Evolutionary conservation across 73 alveolate species (phyloP).

Genomic region (Paramecium caudatum): DNA sequence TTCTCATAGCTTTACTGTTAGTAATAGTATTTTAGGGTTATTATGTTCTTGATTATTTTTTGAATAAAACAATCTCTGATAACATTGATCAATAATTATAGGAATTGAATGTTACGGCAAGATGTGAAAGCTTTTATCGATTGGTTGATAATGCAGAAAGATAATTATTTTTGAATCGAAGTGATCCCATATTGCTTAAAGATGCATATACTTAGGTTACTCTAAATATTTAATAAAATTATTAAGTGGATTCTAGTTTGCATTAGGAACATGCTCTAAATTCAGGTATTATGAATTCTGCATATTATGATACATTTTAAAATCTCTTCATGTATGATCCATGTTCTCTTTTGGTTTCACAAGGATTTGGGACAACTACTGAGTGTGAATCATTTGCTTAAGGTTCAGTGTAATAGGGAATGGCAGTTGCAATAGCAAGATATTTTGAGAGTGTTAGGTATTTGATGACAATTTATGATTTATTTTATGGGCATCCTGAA

Average conservation of each 20-base stretch:
- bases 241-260: background rate
- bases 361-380: background rate
- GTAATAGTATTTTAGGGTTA: background rate
- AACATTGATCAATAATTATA: background rate
- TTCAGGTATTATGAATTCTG: constrained; percentile 3
- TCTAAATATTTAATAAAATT: background rate
- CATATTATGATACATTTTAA: background rate
- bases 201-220: background rate
- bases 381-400: background rate
- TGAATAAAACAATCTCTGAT: background rate
- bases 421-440: constrained; percentile 51
- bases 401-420: constrained; percentile 23
- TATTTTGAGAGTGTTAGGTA: constrained; percentile 29
- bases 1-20: background rate
- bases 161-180: background rate
- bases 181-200: background rate
- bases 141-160: constrained; percentile 45
- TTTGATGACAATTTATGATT: background rate
- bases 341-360: background rate
- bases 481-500: background rate
- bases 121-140: background rate
- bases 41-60: background rate
- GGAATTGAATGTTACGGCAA: constrained; percentile 23
- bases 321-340: constrained; percentile 8
- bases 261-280: constrained; percentile 45